Conservation (phyloP, 2,329 filamentous ascomycete genomes). For the Dactylellina parvicollis region DNA sequence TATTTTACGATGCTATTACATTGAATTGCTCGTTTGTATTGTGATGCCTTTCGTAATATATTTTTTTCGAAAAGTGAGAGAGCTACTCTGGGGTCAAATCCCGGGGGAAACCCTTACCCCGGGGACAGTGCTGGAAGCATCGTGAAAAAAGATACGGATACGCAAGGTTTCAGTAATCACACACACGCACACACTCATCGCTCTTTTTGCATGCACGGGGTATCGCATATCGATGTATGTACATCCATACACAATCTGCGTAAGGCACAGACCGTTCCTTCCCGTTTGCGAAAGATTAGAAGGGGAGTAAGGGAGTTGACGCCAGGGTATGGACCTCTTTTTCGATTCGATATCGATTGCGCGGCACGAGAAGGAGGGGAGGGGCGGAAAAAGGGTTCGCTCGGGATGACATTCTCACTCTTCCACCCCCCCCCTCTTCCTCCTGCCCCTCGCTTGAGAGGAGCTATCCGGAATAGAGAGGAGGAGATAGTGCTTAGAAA, state of each 20-base stretch:
- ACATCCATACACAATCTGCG: no score
- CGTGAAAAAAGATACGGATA: not conserved
- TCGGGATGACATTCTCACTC: conserved; percentile 2
- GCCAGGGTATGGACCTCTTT: not conserved
- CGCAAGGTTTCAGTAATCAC: not conserved
- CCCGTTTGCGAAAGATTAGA: conserved; percentile 9
- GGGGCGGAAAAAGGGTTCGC: not conserved
- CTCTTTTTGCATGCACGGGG: not conserved
- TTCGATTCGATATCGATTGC: conserved; percentile 38
- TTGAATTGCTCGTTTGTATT: no score
- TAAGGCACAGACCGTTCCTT: not conserved
- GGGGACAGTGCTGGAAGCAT: not conserved
- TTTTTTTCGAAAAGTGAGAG: no score
- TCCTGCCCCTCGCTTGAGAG: not conserved
- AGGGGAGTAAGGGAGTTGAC: conserved; percentile 13
- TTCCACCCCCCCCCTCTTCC: not conserved
- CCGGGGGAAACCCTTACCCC: no score
- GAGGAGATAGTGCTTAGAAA: conserved; percentile 13
- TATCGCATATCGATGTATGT: conserved; percentile 1
- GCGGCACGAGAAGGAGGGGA: conserved; percentile 9
- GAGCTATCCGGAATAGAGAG: conserved; percentile 27
- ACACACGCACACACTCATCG: no score
- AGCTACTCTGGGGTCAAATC: no score
- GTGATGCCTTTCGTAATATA: no score
- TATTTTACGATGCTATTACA: conserved; percentile 14